Base-by-base conservation (phyloP, 768 basidiomycete species). In the Naematelia encephala region DNA sequence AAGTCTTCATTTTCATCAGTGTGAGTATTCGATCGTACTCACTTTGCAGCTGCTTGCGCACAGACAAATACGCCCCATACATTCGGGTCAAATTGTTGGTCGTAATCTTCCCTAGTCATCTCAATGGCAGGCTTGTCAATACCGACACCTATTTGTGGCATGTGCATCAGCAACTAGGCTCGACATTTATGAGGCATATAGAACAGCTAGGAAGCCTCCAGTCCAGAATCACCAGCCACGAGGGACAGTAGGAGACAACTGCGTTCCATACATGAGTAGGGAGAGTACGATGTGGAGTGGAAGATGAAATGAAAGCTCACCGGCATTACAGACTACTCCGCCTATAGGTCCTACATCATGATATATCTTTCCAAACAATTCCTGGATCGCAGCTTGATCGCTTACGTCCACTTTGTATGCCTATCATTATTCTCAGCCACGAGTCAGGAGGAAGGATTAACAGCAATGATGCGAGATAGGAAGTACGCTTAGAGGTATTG, bases 261-360 rank as follows among this genome's bases (percentile, higher is more conserved):
- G n/a, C n/a, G n/a, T n/a, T n/a, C n/a, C n/a, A n/a, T n/a, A n/a
- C n/a, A n/a, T n/a, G 39, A 54, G 19, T 11, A 29, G 39, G 28
- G 28, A 16, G 14, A 12, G 27, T 16, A 16, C n/a, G 47, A n/a
- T 39, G 34, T 16, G 16, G 34, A 39, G 8, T 8, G 34, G 34
- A 39, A 39, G 34, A 39, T 8, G 34, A 16, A 39, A 39, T 8
- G 34, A 39, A 16, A 39, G 34, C 16, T 43, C 42, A 67, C 74
- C 74, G 2, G 74, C 74, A 51, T 70, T 75, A 26, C 66, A 67
- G 25, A 75, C 70, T 5, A 75, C 54, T 27, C 74, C 74, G 12
- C 72, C 74, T 13, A 75, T 60, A 19, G 74, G 69, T 51, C 69
- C 74, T 4, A 75, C 56, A 34, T 75, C 74, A 27, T 62, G 51